These are phyloP conservation scores for Cornus kousa DNA, from an alignment of 148 eudicot species.

Conservation along the genomic window DNA sequence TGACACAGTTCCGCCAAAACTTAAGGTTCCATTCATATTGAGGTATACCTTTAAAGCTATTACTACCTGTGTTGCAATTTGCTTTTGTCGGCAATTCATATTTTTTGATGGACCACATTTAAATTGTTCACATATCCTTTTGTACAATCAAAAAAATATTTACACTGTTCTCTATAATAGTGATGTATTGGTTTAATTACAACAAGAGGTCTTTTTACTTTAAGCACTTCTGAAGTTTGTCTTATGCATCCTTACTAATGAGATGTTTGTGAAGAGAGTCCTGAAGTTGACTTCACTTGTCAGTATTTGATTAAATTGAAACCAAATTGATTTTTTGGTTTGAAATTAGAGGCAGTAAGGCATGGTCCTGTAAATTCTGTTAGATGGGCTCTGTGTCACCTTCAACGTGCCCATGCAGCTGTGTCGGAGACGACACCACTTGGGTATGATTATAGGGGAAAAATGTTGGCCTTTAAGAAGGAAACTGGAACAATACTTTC, in stretches of 20 bases:
- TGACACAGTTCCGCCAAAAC: conserved; percentile 41
- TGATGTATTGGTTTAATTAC: too few relatives aligned
- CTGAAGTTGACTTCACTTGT: background rate
- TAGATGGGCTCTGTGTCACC: too few relatives aligned
- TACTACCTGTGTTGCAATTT: too few relatives aligned
- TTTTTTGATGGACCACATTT: background rate
- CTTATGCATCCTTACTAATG: background rate
- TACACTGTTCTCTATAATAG: background rate
- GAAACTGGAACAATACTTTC: too few relatives aligned
- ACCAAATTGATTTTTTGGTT: too few relatives aligned
- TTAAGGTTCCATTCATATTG: conserved; percentile 37
- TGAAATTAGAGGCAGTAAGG: too few relatives aligned
- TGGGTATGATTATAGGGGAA: too few relatives aligned
- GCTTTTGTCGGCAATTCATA: too few relatives aligned
- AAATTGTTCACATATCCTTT: background rate
- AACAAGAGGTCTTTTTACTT: background rate
- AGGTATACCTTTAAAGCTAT: conserved; percentile 33
- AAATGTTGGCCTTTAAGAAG: too few relatives aligned
- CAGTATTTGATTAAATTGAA: background rate
- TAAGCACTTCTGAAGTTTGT: background rate
- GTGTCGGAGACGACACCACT: too few relatives aligned
- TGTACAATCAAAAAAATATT: background rate
- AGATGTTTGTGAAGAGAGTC: background rate
- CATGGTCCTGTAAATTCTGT: too few relatives aligned
- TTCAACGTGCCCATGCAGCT: too few relatives aligned